Evolutionary conservation across 2,329 filamentous ascomycete species (phyloP), one percentile per base, ranked within the genome.

Genomic region (Drechmeria coniospora): DNA sequence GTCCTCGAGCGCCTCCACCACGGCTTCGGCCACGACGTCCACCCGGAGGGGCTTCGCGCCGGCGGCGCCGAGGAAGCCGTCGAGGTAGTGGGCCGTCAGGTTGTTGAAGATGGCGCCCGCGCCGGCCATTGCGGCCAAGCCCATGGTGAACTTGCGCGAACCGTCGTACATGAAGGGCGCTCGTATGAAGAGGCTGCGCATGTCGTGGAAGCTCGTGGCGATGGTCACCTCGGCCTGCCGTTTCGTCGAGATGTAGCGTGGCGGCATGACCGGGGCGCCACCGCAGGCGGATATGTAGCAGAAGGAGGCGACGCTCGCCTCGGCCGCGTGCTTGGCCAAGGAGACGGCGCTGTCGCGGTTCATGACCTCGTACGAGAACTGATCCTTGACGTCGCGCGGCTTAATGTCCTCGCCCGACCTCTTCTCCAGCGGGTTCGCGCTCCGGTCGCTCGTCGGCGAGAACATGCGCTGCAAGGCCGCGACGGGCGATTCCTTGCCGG

Each of bases 331-430:
- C 44, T 77, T 73, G 10, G 87, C 90, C 10, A 94, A 65, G 30
- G 77, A 68, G 35, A 95, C 72, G 26, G 87, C 87, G 57, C 63
- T 72, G 56, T 95, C 87, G 32, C 90, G 71, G 57, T 98, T 98
- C 83, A 98, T 94, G 34, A 84, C 65, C 59, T 95, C 90, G 59
- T 98, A 98, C 12, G 87, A 94, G 43, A 93, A 63, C 54, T 90
- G 79, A 15, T 75, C 74, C 40, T 74, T 73, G 25, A 61, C 67
- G 50, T 80, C 74, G 28, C 73, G 63, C 1, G 75, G 67, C 39
- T 66, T 63, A 39, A 86, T 64, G 34, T 68, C 63, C 35, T 69
- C 67, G 26, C 65, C 70, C 23, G 62, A 51, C 28, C 60, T 58
- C 29, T 67, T 63, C 34, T 76, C 66, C 12, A 92, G 60, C 2